Conservation (phyloP, 164 flowering plant genomes). For the Kalanchoe fedtschenkoi region DNA sequence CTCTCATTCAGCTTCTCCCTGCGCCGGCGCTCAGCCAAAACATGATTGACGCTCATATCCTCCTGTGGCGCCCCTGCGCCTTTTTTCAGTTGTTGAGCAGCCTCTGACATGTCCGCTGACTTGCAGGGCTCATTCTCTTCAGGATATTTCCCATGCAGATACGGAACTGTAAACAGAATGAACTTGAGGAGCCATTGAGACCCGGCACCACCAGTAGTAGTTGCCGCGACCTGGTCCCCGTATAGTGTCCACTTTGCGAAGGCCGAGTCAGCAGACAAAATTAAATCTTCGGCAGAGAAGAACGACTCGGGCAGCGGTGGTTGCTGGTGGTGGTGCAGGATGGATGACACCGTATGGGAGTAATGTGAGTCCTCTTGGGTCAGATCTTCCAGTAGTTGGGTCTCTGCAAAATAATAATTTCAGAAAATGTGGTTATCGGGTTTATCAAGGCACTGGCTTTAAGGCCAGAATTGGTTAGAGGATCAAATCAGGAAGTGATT, state of each 20-base stretch:
- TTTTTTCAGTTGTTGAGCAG: constrained; percentile 10
- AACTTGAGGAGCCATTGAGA: constrained; percentile 74
- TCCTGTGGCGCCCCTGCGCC: constrained; percentile 41
- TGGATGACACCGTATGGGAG: constrained; percentile 62
- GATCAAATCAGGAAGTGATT: neutral
- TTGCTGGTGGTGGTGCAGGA: constrained; percentile 46
- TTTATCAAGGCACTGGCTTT: too few species aligned
- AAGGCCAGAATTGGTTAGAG: neutral
- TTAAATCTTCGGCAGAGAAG: constrained; percentile 16
- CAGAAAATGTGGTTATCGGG: too few species aligned
- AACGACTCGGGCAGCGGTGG: constrained; percentile 31
- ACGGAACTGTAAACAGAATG: constrained; percentile 62
- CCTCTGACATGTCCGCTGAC: constrained; percentile 18
- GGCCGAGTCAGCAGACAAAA: constrained; percentile 35
- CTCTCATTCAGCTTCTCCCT: constrained; percentile 73
- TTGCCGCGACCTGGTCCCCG: constrained; percentile 18
- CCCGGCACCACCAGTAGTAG: constrained; percentile 20
- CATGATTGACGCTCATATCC: constrained; percentile 70
- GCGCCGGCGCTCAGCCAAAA: constrained; percentile 66
- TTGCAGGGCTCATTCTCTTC: constrained; percentile 32
- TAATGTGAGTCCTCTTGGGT: constrained; percentile 64
- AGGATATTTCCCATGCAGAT: constrained; percentile 41
- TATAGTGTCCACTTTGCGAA: constrained; percentile 45
- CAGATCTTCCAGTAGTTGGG: constrained; percentile 24
- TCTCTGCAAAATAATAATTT: constrained; percentile 20